Base-by-base conservation (phyloP, 495 filamentous ascomycete genomes). In the Lasiosphaeriaceae sp. region DNA sequence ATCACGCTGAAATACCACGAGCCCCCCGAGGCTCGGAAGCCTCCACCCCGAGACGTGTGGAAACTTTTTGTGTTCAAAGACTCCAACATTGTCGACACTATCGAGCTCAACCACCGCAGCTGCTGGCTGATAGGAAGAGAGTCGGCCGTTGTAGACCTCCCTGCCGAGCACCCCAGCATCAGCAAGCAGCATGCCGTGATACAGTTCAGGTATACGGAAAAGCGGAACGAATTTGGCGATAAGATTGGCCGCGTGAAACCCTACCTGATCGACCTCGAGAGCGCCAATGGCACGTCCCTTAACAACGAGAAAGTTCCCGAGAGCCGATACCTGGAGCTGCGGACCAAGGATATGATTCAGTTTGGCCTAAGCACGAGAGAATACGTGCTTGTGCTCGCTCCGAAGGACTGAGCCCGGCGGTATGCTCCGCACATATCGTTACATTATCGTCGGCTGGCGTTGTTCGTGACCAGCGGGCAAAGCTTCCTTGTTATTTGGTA, bases 1-100 rank as follows among this genome's bases (percentile, higher is more conserved):
- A 83, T 95, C 46, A 86, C 90, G 2, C 77, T 99, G 20, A 97
- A 97, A 76, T 97, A 99, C 75, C 86, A 96, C 71, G 94, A 99
- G 72, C 94, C 94, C 4, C 77, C 90, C 19, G 94, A 97, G 74
- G 88, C 92, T 20, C 89, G 94, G 54, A 95, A 96, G 55, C 90
- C 94, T 0, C 82, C 93, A 0, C 63, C 86, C 0, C 86, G 86
- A 47, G 83, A 90, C 60, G 75, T 82, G 34, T 97, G 92, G 91
- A 88, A 90, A 41, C 73, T 99, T 31, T 99, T 96, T 66, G 83
- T 96, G 17, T 99, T 99, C 82, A 96, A 96, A 66, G 88, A 86
- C 12, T 62, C 80, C 24, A 88, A 92, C 50, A 74, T 94, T 8
- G 64, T 96, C 31, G 88, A 93, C 55, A 92, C 89, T 8, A 79